Evolutionary conservation across 2,329 filamentous ascomycete genomes (phyloP).

Genomic region (Emmonsiellopsis sp.): DNA sequence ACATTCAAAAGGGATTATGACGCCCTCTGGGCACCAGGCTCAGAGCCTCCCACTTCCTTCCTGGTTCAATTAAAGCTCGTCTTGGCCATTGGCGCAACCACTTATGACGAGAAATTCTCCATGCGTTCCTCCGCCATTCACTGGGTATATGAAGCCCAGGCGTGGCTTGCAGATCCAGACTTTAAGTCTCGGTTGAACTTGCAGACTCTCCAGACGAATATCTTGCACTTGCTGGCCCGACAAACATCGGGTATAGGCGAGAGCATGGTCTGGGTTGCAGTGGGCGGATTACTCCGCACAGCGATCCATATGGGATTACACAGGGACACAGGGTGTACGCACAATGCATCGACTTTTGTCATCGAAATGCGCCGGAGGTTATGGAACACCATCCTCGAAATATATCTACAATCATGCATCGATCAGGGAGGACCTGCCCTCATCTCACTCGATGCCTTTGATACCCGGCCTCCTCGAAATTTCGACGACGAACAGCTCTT

Average conservation of each 20-base stretch:
- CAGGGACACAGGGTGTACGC: slow-evolving; percentile 27
- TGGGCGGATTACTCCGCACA: slow-evolving; percentile 31
- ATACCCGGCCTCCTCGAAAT: slow-evolving; percentile 30
- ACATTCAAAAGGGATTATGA: slow-evolving; percentile 50
- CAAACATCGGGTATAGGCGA: slow-evolving; percentile 22
- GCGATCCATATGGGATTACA: slow-evolving; percentile 37
- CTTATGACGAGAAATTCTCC: slow-evolving; percentile 25
- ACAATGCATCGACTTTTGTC: slow-evolving; percentile 30
- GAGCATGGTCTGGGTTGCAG: slow-evolving; percentile 27
- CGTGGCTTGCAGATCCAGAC: slow-evolving; percentile 24
- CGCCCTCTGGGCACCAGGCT: slow-evolving; percentile 41
- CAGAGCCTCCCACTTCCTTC: slow-evolving; percentile 37
- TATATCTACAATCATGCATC: slow-evolving; percentile 30
- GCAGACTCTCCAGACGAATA: slow-evolving; percentile 25
- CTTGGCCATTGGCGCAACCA: slow-evolving; percentile 36
- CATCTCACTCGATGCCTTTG: slow-evolving; percentile 27
- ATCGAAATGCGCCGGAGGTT: slow-evolving; percentile 37
- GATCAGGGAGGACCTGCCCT: slow-evolving; percentile 26
- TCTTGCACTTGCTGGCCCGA: slow-evolving; percentile 26
- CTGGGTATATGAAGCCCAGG: slow-evolving; percentile 29
- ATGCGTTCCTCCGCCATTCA: slow-evolving; percentile 35
- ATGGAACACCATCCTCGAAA: slow-evolving; percentile 37
- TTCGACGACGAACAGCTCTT: slow-evolving; percentile 27
- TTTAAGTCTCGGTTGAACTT: slow-evolving; percentile 24
- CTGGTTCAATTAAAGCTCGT: slow-evolving; percentile 34